Evolutionary conservation across 805 yeast species (phyloP).

Genomic region (Scheffersomyces ergatensis): DNA sequence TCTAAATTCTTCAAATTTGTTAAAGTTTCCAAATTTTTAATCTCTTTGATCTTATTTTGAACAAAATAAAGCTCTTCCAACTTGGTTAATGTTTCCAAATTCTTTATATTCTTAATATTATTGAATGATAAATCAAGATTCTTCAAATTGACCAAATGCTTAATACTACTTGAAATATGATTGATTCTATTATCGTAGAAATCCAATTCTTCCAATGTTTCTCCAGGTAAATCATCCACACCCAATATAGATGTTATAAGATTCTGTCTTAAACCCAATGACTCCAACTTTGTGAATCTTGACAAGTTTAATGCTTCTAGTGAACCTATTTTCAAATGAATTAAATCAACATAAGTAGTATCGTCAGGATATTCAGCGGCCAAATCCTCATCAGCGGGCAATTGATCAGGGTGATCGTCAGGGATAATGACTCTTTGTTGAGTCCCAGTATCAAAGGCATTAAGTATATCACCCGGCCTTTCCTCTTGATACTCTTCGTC

Average conservation of each 20-base stretch:
- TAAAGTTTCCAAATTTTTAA: slow-evolving; percentile 62
- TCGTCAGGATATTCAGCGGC: slow-evolving; percentile 58
- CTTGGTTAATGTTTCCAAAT: slow-evolving; percentile 59
- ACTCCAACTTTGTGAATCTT: slow-evolving; percentile 56
- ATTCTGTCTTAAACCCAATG: slow-evolving; percentile 79
- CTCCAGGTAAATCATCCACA: slow-evolving; percentile 57
- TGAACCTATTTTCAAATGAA: slow-evolving; percentile 66
- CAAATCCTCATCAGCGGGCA: slow-evolving; percentile 69
- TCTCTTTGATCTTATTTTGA: slow-evolving; percentile 77
- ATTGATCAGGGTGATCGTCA: slow-evolving; percentile 48
- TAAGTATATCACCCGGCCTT: slow-evolving; percentile 12
- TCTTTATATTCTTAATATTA: slow-evolving; percentile 81
- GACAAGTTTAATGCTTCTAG: slow-evolving; percentile 58
- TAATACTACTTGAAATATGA: slow-evolving; percentile 74
- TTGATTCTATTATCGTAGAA: slow-evolving; percentile 88
- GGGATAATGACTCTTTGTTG: slow-evolving; percentile 44
- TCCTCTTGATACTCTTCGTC: slow-evolving; percentile 11
- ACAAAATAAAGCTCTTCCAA: slow-evolving; percentile 78
- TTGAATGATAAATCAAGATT: slow-evolving; percentile 85
- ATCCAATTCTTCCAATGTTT: slow-evolving; percentile 72
- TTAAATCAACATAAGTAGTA: slow-evolving; percentile 57
- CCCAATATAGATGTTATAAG: slow-evolving; percentile 64
- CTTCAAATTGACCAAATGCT: slow-evolving; percentile 53
- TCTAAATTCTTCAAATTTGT: slow-evolving; percentile 66
- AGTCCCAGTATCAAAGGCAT: slow-evolving; percentile 31